Evolutionary conservation across 2,329 filamentous ascomycete species (phyloP).

Genomic region (Fonsecaea pedrosoi): DNA sequence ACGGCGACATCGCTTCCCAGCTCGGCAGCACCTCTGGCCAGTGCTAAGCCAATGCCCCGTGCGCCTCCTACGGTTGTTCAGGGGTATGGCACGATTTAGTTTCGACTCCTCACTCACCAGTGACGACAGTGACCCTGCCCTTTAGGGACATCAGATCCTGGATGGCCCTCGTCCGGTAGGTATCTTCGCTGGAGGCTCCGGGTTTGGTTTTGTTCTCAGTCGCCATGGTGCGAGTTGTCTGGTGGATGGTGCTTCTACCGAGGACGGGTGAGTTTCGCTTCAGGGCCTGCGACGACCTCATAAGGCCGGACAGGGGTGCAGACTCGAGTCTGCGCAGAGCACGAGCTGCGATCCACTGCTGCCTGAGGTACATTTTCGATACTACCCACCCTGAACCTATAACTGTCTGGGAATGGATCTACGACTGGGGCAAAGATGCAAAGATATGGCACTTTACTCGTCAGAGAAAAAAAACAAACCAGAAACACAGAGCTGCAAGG

Average conservation of each 20-base stretch:
- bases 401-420: not conserved
- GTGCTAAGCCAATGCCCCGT: constrained; percentile 35
- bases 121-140: constrained; percentile 55
- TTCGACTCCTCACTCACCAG: constrained; percentile 42
- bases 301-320: not conserved
- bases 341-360: not conserved
- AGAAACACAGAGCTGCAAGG: not conserved
- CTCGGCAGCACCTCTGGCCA: constrained; percentile 32
- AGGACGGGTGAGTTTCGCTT: not conserved
- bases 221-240: constrained; percentile 10
- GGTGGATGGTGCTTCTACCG: not conserved
- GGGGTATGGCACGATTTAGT: not conserved
- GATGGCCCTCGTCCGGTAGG: constrained; percentile 18
- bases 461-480: not conserved
- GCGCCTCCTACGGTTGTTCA: constrained; percentile 27
- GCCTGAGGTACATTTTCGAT: constrained; percentile 3
- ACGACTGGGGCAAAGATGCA: not conserved
- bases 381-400: not conserved
- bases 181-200: constrained; percentile 18
- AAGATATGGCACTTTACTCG: not conserved
- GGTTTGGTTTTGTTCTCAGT: constrained; percentile 15
- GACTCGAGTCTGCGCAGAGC: not conserved
- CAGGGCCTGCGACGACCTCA: not conserved
- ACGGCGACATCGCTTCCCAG: constrained; percentile 35
- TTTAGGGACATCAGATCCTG: constrained; percentile 55